Conservation (phyloP, 768 basidiomycete species). For the Hortiboletus flavorubellus region DNA sequence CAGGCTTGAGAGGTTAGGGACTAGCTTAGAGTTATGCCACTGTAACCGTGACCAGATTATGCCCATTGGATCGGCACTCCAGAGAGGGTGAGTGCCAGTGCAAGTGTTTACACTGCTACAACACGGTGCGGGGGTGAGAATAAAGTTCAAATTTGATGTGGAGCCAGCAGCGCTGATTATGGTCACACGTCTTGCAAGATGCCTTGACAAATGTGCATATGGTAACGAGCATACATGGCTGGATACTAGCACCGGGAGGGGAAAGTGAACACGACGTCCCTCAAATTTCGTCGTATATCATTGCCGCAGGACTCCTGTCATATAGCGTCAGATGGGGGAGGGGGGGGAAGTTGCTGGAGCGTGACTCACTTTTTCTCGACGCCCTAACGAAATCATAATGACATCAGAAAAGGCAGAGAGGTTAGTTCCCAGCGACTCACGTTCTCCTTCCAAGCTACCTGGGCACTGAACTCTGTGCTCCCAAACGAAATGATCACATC, state of each 20-base stretch:
- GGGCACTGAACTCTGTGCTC: slow-evolving; percentile 25
- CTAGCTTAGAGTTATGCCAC: too few species aligned
- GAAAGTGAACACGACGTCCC: not conserved
- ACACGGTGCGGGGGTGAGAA: too few species aligned
- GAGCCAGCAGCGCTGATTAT: not conserved
- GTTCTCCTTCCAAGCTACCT: slow-evolving; percentile 11
- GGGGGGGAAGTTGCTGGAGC: too few species aligned
- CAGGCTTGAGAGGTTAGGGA: too few species aligned
- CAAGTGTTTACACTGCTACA: too few species aligned
- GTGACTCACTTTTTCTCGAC: slow-evolving; percentile 8
- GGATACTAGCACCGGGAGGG: not conserved
- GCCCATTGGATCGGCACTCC: too few species aligned
- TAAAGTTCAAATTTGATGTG: too few species aligned
- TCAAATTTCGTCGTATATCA: slow-evolving; percentile 8
- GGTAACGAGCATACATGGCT: not conserved
- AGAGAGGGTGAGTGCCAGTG: too few species aligned
- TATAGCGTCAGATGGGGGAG: not conserved
- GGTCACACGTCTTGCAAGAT: not conserved
- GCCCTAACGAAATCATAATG: not conserved
- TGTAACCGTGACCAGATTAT: too few species aligned
- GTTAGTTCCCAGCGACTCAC: not conserved
- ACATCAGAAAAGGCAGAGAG: not conserved
- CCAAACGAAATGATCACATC: slow-evolving; percentile 17
- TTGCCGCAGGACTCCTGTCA: not conserved
- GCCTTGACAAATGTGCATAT: not conserved